Conservation (phyloP, 495 filamentous ascomycete species). For the Xylaria cubensis region DNA sequence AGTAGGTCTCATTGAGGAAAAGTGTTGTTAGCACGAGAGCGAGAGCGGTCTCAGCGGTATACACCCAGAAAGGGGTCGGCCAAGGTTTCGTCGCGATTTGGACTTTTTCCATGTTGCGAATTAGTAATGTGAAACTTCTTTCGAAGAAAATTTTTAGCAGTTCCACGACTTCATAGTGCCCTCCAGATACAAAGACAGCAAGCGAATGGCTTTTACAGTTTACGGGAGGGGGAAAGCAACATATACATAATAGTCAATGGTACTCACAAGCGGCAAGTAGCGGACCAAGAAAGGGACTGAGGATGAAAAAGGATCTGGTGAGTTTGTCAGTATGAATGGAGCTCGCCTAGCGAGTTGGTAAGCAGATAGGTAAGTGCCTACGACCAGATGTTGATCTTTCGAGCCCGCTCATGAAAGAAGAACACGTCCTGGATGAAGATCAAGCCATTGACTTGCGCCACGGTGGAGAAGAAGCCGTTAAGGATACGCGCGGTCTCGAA, state of each 20-base stretch:
- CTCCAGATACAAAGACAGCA: not conserved
- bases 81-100: conserved; percentile 53
- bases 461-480: conserved; percentile 69
- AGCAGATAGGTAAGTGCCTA: conserved; percentile 21
- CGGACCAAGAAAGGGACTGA: conserved; percentile 67
- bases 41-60: conserved; percentile 56
- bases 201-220: not conserved
- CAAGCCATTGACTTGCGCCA: conserved; percentile 58
- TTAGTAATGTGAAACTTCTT: not conserved
- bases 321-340: not conserved
- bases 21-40: conserved; percentile 55
- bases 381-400: conserved; percentile 70
- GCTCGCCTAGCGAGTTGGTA: conserved; percentile 44
- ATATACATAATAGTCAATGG: conserved; percentile 52
- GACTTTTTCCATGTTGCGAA: not conserved
- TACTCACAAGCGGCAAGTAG: conserved; percentile 53
- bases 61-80: conserved; percentile 61
- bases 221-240: not conserved
- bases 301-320: conserved; percentile 44
- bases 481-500: conserved; percentile 66
- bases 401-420: conserved; percentile 68
- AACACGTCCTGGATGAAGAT: conserved; percentile 72
- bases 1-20: conserved; percentile 67
- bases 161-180: not conserved
- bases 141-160: not conserved